Conservation (phyloP, 202 grass and related monocot species). For the Setaria italica region DNA sequence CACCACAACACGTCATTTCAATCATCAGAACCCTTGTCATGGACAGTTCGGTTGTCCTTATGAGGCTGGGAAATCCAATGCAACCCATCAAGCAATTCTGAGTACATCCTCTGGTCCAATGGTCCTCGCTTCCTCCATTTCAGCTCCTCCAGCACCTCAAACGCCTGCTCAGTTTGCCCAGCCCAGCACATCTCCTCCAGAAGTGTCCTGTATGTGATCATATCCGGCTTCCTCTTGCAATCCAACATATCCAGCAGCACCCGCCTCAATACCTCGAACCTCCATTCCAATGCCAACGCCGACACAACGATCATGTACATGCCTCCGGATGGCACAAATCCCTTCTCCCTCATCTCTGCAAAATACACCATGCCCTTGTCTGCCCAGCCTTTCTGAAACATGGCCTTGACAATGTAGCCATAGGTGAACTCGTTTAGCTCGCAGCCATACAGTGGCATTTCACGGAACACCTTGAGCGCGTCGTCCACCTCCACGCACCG, state of each 20-base stretch:
- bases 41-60: slow-evolving; percentile 13
- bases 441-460: too few relatives aligned
- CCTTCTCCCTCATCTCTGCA: too few relatives aligned
- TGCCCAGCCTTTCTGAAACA: too few relatives aligned
- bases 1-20: slow-evolving; percentile 24
- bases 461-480: slow-evolving; percentile 48
- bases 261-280: too few relatives aligned
- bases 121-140: slow-evolving; percentile 55
- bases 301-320: too few relatives aligned
- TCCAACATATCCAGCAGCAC: too few relatives aligned
- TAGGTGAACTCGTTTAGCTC: too few relatives aligned
- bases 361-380: too few relatives aligned
- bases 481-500: slow-evolving; percentile 80
- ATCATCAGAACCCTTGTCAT: slow-evolving; percentile 35
- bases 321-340: too few relatives aligned
- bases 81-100: slow-evolving; percentile 66
- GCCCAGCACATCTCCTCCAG: slow-evolving; percentile 87
- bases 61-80: slow-evolving; percentile 52
- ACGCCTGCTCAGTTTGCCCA: slow-evolving; percentile 62
- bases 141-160: slow-evolving; percentile 71
- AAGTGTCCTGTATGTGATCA: slow-evolving; percentile 74
- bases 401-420: too few relatives aligned
- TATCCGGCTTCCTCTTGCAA: too few relatives aligned
- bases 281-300: too few relatives aligned
- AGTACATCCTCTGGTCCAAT: slow-evolving; percentile 69